A percentile compares a stretch with the other conserved stretches of the same genome.
Evolutionary conservation across 2,329 filamentous ascomycete genomes (phyloP).

Genomic region (Metarhizium robertsii): DNA sequence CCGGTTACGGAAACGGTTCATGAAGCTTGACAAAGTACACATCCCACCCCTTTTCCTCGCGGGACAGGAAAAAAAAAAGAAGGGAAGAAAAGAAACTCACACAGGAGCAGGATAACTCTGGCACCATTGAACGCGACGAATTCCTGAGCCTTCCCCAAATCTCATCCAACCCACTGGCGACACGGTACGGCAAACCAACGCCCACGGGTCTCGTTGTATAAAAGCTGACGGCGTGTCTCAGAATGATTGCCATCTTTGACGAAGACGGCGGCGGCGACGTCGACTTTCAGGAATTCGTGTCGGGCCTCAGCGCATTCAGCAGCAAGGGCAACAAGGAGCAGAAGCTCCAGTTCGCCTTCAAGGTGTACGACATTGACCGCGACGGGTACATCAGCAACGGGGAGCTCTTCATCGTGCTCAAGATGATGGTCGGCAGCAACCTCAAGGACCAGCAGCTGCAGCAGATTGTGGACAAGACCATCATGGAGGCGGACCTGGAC

Average conservation of each 20-base stretch:
- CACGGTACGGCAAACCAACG: conserved; percentile 49
- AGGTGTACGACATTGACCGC: conserved; percentile 98
- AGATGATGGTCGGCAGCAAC: conserved; percentile 99
- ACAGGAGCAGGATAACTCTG: conserved; percentile 75
- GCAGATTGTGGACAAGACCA: conserved; percentile 99
- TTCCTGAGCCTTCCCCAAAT: conserved; percentile 96
- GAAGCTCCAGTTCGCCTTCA: conserved; percentile 96
- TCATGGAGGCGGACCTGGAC: conserved; percentile 98
- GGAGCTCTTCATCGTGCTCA: conserved; percentile 96
- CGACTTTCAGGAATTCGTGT: conserved; percentile 98
- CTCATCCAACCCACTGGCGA: conserved; percentile 93
- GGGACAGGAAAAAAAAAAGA: background rate
- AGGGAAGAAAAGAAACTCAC: background rate
- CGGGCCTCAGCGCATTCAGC: conserved; percentile 88
- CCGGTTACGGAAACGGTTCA: conserved; percentile 89
- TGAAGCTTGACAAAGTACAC: conserved; percentile 93
- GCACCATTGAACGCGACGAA: conserved; percentile 96
- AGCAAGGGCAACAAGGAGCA: conserved; percentile 99
- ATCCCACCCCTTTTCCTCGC: background rate
- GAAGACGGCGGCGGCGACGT: conserved; percentile 97
- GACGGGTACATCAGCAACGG: conserved; percentile 98
- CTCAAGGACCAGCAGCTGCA: conserved; percentile 98
- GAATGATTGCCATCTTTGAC: conserved; percentile 99
- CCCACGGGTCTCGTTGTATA: too few species aligned
- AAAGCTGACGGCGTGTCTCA: conserved; percentile 21